Conservation (phyloP, 768 basidiomycete genomes). For the Auricularia auricula-judae region DNA sequence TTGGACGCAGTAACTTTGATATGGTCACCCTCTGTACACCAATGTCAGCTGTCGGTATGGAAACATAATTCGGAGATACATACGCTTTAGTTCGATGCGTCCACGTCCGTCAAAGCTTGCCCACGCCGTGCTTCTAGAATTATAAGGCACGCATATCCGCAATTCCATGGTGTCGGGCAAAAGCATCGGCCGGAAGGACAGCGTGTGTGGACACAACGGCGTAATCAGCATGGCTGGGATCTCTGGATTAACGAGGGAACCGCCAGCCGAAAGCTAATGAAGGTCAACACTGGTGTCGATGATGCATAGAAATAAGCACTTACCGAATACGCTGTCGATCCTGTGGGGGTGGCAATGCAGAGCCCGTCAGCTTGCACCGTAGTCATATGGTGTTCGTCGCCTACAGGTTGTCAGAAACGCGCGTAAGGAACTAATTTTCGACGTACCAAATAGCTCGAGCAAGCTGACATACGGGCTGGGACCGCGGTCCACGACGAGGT, state of each 20-base stretch:
- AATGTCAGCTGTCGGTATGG: constrained; percentile 6
- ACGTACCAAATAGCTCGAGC: constrained; percentile 89
- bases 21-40: constrained; percentile 83
- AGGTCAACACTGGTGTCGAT: constrained; percentile 8
- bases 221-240: constrained; percentile 95
- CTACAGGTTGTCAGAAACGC: constrained; percentile 28
- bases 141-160: constrained; percentile 97
- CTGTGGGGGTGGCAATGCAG: constrained; percentile 90
- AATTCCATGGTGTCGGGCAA: constrained; percentile 98
- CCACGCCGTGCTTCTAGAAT: constrained; percentile 97
- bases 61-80: constrained; percentile 21
- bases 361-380: constrained; percentile 98
- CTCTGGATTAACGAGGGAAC: constrained; percentile 94
- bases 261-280: constrained; percentile 79
- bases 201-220: constrained; percentile 95
- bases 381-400: constrained; percentile 98
- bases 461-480: constrained; percentile 96
- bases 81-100: constrained; percentile 89
- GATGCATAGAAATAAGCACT: constrained; percentile 17
- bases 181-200: constrained; percentile 98
- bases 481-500: constrained; percentile 94
- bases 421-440: neutral
- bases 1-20: constrained; percentile 96
- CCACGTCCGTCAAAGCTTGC: constrained; percentile 97
- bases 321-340: constrained; percentile 96